Evolutionary conservation across 1,284 basidiomycete genomes (phyloP), one percentile per base, ranked within the genome.

Genomic region (Neolentinus lepideus): DNA sequence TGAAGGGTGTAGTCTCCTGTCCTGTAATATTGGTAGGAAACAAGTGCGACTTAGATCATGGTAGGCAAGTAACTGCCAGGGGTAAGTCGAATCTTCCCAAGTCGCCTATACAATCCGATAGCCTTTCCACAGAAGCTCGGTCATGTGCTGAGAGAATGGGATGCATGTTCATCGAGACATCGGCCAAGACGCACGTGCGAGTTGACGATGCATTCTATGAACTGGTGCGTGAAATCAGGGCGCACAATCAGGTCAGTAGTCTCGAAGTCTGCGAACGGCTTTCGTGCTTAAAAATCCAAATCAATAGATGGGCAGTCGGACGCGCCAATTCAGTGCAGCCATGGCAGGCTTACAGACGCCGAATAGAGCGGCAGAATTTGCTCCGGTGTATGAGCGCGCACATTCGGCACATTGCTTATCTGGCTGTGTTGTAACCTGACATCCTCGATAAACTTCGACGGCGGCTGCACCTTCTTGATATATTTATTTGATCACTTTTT

Each of bases 151-250:
- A 94, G 71, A 92, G 94, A 69, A 97, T 98, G 69, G 90, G 89
- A 52, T 98, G 94, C 76, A 92, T 89, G 66, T 98, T 97, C 72
- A 95, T 99, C 63, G 97, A 99, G 75, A 98, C 97, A 1, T 98
- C 96, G 21, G 97, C 96, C 54, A 99, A 99, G 77, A 92, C 96
- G 68, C 83, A 96, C 52, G 92, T 97, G 73, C 98, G 98, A 66
- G 97, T 99, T 54, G 97, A 99, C 66, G 95, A 99, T 74, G 94
- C 94, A n/a, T 99, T 99, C 76, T 88, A 83, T 68, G 90, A 92
- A 61, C 88, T 99, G 57, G 97, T 99, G 36, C 86, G 95, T 52
- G 94, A 98, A 72, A 99, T 99, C 65, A 81, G 97, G 64, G 88
- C 89, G 69, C 98, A 94, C 75, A 98, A 98, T 80, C 94, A 91